phyloP scores from a whole-genome alignment of 768 basidiomycete species.

The Kwoniella heveanensis region DNA sequence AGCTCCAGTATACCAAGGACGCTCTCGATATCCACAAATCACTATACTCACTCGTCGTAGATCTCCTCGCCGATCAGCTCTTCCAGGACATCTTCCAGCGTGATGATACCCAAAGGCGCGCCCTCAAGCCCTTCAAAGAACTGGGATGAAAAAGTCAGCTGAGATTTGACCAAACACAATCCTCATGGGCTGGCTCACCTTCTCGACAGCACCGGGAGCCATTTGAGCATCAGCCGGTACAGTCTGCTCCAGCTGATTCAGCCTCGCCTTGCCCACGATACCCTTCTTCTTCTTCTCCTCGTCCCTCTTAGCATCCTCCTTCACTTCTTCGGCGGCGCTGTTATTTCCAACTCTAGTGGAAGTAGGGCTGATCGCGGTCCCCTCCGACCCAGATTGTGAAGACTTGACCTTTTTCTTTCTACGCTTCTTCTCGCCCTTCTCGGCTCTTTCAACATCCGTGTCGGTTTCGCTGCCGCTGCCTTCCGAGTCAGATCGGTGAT shows the following conservation, averaged over 20 bases:
- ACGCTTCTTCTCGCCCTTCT: constrained; percentile 43
- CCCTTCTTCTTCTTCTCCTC: constrained; percentile 37
- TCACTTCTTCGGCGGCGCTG: constrained; percentile 20
- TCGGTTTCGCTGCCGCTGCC: constrained; percentile 53
- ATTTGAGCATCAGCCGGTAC: constrained; percentile 88
- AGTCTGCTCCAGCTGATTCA: constrained; percentile 66
- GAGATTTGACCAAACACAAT: background rate
- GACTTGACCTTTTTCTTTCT: constrained; percentile 31
- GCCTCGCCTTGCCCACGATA: constrained; percentile 51
- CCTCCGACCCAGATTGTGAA: constrained; percentile 7
- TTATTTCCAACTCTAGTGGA: constrained; percentile 11
- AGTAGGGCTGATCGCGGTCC: constrained; percentile 6
- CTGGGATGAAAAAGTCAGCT: constrained; percentile 52
- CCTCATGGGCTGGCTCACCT: constrained; percentile 59
- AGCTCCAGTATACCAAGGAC: too few species aligned
- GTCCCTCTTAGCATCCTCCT: constrained; percentile 26
- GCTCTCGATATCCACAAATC: too few species aligned
- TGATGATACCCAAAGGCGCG: constrained; percentile 87
- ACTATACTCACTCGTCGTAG: constrained; percentile 71
- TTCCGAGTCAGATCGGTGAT: constrained; percentile 60
- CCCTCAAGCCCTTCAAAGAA: constrained; percentile 83
- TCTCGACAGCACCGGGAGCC: constrained; percentile 71
- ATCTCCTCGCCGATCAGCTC: constrained; percentile 92
- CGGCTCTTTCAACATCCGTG: constrained; percentile 32
- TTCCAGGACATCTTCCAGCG: constrained; percentile 89